Evolutionary conservation across 106 monocot genomes (phyloP), one percentile per base, ranked within the genome.

Genomic region (Acanthochlamys bracteata): DNA sequence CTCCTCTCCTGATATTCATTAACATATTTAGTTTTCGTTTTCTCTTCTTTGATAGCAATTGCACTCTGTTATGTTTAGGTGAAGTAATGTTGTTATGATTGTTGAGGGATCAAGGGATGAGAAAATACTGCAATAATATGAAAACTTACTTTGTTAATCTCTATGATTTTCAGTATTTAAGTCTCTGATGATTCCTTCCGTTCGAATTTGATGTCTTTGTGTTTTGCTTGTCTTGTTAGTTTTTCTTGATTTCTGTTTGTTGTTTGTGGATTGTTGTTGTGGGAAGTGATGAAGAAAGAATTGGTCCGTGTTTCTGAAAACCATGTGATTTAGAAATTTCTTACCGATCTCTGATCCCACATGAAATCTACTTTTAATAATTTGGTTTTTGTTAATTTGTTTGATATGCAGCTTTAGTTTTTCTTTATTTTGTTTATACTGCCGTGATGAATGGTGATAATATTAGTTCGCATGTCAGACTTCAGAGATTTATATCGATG

Each of bases 221-320:
- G n/a, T 46, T 24, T 1, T 20, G 16, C 16, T 21, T 46, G 11
- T 11, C 45, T 1, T 23, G 8, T 21, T 64, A n/a, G 0, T 25
- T 53, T 53, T 25, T 51, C 0, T 53, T 52, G n/a, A 9, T 65
- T 42, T 26, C 51, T 51, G 39, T 33, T 61, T 40, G 3, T 41
- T 15, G 19, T 15, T 4, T 46, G 10, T 12, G 33, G 14, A 25
- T 51, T 51, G 9, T 14, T 26, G 25, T 51, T 16, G 52, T 52
- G 27, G 52, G 52, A 53, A 4, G 20, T 65, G 52, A 53, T 52
- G 65, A 26, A 17, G 51, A 21, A 27, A 33, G 51, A 25, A 53
- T 65, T 65, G 65, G 65, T 65, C 51, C 65, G 47, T 65, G 65
- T 65, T 65, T 65, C 65, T 65, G 65, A 33, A 65, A 51, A 21